A percentile compares a stretch with the other conserved stretches of the same genome.
Conservation (phyloP, 176 grass and related monocot genomes). For the Thalia dealbata region DNA sequence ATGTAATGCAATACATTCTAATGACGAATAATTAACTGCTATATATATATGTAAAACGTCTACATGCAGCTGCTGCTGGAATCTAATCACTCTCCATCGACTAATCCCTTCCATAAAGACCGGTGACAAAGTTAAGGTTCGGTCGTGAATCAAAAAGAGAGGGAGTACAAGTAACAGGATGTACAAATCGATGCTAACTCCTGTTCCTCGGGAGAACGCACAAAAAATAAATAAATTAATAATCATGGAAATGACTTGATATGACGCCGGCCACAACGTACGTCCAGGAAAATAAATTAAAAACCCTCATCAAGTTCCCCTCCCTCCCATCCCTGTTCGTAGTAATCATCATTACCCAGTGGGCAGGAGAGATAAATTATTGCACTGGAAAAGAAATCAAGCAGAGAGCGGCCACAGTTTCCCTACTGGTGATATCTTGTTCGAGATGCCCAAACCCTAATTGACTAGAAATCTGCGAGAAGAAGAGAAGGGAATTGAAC, state of each 20-base stretch:
- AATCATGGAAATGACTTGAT: background rate
- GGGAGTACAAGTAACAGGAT: too few relatives aligned
- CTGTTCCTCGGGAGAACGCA: background rate
- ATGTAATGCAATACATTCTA: too few relatives aligned
- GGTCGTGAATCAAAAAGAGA: background rate
- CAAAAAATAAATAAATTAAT: background rate
- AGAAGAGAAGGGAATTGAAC: background rate
- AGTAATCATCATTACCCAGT: constrained; percentile 5
- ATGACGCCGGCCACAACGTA: background rate
- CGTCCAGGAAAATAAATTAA: background rate
- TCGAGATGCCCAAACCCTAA: background rate
- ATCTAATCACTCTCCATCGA: background rate
- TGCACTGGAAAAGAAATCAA: background rate
- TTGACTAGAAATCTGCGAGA: background rate
- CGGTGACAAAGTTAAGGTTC: constrained; percentile 1
- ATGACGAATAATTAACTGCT: too few relatives aligned
- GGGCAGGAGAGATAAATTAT: background rate
- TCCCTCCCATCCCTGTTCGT: background rate
- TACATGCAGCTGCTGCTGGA: background rate
- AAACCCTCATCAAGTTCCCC: too few relatives aligned
- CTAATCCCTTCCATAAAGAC: background rate
- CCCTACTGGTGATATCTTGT: background rate
- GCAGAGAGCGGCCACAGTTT: background rate
- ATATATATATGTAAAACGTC: too few relatives aligned
- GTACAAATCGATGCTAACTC: background rate